Conservation (phyloP, 768 basidiomycete species). For the Lactarius vividus region DNA sequence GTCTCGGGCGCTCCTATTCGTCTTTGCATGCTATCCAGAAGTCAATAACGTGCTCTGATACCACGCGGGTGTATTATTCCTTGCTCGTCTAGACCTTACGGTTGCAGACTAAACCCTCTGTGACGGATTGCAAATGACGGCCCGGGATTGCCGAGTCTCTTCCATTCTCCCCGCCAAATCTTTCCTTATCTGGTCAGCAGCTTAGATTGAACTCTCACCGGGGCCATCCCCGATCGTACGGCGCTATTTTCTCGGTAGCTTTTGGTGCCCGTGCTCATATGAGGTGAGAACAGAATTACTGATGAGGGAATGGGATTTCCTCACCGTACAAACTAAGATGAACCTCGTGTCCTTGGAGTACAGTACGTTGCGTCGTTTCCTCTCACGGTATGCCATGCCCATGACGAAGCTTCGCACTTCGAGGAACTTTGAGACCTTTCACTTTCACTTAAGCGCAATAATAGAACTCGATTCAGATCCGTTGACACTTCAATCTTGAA, state of each 20-base stretch:
- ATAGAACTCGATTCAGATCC: background rate
- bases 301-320: background rate
- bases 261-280: slow-evolving; percentile 1
- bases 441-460: background rate
- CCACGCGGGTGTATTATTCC: background rate
- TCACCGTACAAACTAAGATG: background rate
- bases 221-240: background rate
- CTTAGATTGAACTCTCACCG: slow-evolving; percentile 13
- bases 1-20: background rate
- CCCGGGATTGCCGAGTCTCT: slow-evolving; percentile 7
- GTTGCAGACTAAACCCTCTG: background rate
- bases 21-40: background rate
- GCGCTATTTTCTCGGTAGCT: slow-evolving; percentile 9
- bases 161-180: slow-evolving; percentile 20
- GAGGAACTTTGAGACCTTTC: background rate
- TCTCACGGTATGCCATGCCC: slow-evolving; percentile 1
- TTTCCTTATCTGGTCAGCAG: slow-evolving; percentile 19
- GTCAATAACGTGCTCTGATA: background rate
- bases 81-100: background rate
- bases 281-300: slow-evolving; percentile 4
- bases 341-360: background rate
- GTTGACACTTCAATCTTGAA: background rate
- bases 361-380: background rate
- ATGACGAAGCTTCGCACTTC: slow-evolving; percentile 9
- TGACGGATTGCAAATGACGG: slow-evolving; percentile 2